Evolutionary conservation across 768 basidiomycete species (phyloP), one percentile per base, ranked within the genome.

Genomic region (Paxillus rubicundulus): DNA sequence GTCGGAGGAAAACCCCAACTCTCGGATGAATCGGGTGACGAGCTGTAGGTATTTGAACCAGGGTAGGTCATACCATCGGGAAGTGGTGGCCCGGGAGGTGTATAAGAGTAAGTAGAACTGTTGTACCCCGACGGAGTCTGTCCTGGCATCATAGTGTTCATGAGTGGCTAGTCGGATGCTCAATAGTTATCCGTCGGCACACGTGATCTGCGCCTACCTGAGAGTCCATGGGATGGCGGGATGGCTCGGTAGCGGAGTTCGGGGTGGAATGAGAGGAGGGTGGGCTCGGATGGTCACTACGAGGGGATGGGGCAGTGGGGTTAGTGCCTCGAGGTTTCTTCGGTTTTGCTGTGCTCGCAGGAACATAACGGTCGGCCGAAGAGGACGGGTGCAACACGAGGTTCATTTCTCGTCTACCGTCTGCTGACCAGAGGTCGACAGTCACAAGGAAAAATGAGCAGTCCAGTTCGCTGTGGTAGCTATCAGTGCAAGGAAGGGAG

Each of bases 371-470:
- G 63, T 91, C 89, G 0, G 63, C 49, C 32, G 82, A 74, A 4
- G 91, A 84, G 1, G 87, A 87, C 0, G 93, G 91, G 64, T 93
- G 92, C 18, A 91, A 76, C 39, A 97, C 91, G 14, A 96, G 82
- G 67, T 96, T 96, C 75, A 87, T 87, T 64, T 96, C 91, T 28
- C 85, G 80, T 57, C 78, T 83, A 13, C 84, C 87, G 60, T 94
- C 92, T 40, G 77, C 78, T 0, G 90, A 91, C 89, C 92, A 96
- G 2, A 98, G 73, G 71, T 97, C 94, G n/a, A 92, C 92, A 16
- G 90, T 89, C 24, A 92, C 87, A 39, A 97, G 70, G 67, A 98
- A 91, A 71, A 93, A 95, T 1, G 89, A 88, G 55, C 79, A 84
- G 68, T 95, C 89, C 45, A 96, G 77, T 43, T 91, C 86, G 57